Base-by-base conservation (phyloP, 2,329 filamentous ascomycete genomes). In the Ceratocystis ficicola region DNA sequence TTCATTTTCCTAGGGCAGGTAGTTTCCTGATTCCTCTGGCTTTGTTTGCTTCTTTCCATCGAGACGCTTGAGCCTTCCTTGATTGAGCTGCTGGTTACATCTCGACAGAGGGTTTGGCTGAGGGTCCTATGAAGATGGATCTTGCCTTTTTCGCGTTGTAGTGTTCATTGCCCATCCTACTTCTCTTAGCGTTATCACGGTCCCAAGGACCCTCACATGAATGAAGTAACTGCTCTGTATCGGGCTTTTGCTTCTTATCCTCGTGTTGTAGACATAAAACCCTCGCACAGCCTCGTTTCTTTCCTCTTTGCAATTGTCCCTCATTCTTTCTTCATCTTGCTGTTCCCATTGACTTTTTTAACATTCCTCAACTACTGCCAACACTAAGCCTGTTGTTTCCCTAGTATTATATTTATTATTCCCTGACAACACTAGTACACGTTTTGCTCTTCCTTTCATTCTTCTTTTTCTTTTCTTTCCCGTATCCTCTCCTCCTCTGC, bases 391-490 rank as follows among this genome's bases (percentile, higher is more conserved):
- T 36, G 32, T 12, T 36, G 32, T 36, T 36, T 17, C 17, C 28
- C 32, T 59, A 36, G n/a, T 17, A 3, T 10, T 30, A 36, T 30
- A 6, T 28, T 59, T 17, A 17, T 28, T 59, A 15, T 59, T 59
- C 52, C 52, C 52, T 59, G 17, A 30, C 28, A 59, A n/a, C n/a
- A n/a, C n/a, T n/a, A n/a, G n/a, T n/a, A n/a, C n/a, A n/a, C n/a
- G n/a, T 32, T 60, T n/a, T 8, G 48, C 36, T 15, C 25, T 17
- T 52, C 28, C 44, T 46, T 17, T 36, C 8, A 46, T 63, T 57
- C 32, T 41, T 55, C 20, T 20, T 50, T 36, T 64, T 12, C 32
- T 44, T 15, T 12, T 67, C 25, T 55, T 46, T 46, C 52, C 61
- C 41, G 20, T 60, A 36, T 30, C 22, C 17, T 8, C 32, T 36